Base-by-base conservation (phyloP, 345 rosid genomes). In the Euphorbia lathyris region DNA sequence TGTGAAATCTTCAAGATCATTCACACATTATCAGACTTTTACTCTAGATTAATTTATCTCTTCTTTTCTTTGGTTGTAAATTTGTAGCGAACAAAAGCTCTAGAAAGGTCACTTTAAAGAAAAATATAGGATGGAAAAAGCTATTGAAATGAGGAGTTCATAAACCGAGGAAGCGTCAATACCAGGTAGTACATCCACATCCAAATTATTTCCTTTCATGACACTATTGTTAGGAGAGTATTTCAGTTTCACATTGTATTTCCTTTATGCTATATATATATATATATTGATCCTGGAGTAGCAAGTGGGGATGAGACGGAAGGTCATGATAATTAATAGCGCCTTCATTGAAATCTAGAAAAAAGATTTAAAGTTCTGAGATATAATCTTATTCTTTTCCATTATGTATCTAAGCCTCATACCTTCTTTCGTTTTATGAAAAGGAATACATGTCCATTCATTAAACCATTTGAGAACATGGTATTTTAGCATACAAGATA, bases 121-220 rank as follows among this genome's bases (percentile, higher is more conserved):
- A 79, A 60, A 87, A 87, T 69, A 72, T 19, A 51, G 85, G 88
- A 16, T 89, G 97, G 97, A 85, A 87, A 80, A 76, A 76, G 78
- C 82, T 75, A 74, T 72, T 89, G 53, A 91, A 87, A 71, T 82
- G 96, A 84, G 97, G 97, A 62, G 82, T 81, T 50, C 91, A 87
- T 79, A 87, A 90, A 30, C 74, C 87, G 77, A 83, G 71, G 65
- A 79, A 85, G 67, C 81, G 88, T 4, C 88, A 86, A 66, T 92
- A 92, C 78, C 97, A 89, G 92, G 97, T 91, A 67, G 65, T 67
- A 66, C 48, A 60, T 52, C 25, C 48, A 57, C 58, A 6, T 48
- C 26, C 34, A 29, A 53, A 26, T 17, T 5, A 22, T 53, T 45
- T 23, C 34, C 26, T 45, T 61, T 74, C 63, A 17, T 27, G 34